A percentile compares a stretch with the other conserved stretches of the same genome.
phyloP scores from a whole-genome alignment of 345 rosid species.

The Moricandia moricandioides region DNA sequence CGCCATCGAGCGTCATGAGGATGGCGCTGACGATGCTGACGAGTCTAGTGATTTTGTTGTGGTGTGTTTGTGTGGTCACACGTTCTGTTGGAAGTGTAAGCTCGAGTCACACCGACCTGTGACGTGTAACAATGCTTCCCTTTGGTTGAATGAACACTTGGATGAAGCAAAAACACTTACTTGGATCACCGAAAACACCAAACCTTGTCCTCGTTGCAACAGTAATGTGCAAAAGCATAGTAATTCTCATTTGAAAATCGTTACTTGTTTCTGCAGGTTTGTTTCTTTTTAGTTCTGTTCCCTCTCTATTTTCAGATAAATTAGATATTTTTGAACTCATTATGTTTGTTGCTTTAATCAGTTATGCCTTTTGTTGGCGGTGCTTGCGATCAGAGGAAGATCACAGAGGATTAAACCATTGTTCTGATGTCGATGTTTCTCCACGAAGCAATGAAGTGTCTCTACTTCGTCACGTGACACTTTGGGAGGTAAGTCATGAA shows the following conservation, averaged over 20 bases:
- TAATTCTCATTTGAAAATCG: neutral
- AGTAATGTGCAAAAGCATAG: neutral
- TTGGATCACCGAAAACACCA: neutral
- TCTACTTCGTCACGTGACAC: neutral
- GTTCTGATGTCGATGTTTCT: neutral
- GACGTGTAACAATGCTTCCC: neutral
- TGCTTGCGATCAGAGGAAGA: conserved; percentile 2
- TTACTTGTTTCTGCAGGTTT: conserved; percentile 27
- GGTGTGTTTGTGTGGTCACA: neutral
- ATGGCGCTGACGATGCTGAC: neutral
- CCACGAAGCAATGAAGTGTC: neutral
- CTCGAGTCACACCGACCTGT: neutral
- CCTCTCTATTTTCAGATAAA: neutral
- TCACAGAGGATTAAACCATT: neutral
- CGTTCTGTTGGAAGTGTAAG: neutral
- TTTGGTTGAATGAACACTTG: neutral
- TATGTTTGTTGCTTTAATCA: neutral
- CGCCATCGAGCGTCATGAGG: neutral
- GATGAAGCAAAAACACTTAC: neutral
- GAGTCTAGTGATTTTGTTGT: neutral
- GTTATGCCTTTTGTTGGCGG: neutral
- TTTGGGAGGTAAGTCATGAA: neutral
- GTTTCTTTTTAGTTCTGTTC: neutral
- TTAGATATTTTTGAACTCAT: neutral
- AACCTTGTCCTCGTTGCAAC: neutral